A percentile compares a stretch with the other conserved stretches of the same genome.
Conservation (phyloP, 2,329 filamentous ascomycete species). For the Hypoxylon sp. region DNA sequence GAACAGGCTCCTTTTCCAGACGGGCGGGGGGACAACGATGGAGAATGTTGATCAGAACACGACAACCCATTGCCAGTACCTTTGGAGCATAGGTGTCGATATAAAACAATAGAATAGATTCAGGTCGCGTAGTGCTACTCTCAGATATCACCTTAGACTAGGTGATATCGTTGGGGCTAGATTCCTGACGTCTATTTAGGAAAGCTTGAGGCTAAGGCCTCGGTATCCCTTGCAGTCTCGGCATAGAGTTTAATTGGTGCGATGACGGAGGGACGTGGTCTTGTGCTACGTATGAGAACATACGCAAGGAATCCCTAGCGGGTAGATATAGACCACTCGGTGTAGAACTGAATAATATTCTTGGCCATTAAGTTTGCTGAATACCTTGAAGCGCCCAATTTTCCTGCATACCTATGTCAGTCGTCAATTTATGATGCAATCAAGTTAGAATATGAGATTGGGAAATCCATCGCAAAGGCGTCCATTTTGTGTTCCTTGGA, state of each 20-base stretch:
- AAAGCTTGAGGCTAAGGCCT: too few relatives aligned
- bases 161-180: too few relatives aligned
- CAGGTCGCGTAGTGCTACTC: neutral
- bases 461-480: neutral
- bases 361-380: too few relatives aligned
- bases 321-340: neutral
- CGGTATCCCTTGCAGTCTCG: neutral
- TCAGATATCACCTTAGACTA: neutral
- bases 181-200: neutral
- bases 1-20: constrained; percentile 61
- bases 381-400: neutral
- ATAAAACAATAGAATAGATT: constrained; percentile 60
- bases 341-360: neutral
- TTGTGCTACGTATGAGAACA: neutral
- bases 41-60: constrained; percentile 60
- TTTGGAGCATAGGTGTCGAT: constrained; percentile 63
- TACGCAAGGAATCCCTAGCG: neutral
- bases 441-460: neutral
- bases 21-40: constrained; percentile 61
- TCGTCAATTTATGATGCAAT: neutral
- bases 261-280: neutral
- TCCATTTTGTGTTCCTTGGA: neutral
- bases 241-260: neutral
- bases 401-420: neutral
- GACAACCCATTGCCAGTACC: constrained; percentile 63